Conservation (phyloP, 495 filamentous ascomycete species). For the Penicillium egyptiacum region DNA sequence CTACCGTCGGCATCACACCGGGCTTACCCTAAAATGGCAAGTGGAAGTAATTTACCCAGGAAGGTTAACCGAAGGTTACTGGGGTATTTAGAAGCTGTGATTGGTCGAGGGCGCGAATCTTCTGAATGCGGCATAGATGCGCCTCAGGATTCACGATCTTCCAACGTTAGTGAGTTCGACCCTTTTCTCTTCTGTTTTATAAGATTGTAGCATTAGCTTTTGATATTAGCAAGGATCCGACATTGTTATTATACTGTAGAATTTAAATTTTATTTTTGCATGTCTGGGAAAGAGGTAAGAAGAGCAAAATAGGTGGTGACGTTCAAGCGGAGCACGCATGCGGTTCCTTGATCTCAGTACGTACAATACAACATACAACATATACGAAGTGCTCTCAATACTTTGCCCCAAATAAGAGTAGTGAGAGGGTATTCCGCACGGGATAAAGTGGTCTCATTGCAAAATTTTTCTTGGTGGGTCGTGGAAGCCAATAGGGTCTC, state of each 20-base stretch:
- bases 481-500: not conserved
- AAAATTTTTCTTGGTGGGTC: conserved; percentile 10
- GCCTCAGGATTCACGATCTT: conserved; percentile 4
- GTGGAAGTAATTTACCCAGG: not conserved
- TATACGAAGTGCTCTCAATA: not conserved
- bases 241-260: not conserved
- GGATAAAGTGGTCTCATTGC: not conserved
- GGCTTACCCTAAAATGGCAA: not conserved
- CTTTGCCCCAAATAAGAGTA: conserved; percentile 3
- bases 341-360: conserved; percentile 1
- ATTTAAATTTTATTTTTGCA: too few relatives aligned
- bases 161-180: not conserved
- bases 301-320: not conserved
- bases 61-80: not conserved
- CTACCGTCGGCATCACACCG: not conserved
- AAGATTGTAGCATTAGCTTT: not conserved
- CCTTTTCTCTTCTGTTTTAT: not conserved
- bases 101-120: not conserved
- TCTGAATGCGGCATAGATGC: conserved; percentile 20
- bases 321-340: not conserved
- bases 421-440: not conserved
- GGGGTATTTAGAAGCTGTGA: not conserved
- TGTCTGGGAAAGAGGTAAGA: not conserved
- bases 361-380: too few relatives aligned
- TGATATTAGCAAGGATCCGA: not conserved